Conservation (phyloP, 768 basidiomycete species). For the Postia placenta region DNA sequence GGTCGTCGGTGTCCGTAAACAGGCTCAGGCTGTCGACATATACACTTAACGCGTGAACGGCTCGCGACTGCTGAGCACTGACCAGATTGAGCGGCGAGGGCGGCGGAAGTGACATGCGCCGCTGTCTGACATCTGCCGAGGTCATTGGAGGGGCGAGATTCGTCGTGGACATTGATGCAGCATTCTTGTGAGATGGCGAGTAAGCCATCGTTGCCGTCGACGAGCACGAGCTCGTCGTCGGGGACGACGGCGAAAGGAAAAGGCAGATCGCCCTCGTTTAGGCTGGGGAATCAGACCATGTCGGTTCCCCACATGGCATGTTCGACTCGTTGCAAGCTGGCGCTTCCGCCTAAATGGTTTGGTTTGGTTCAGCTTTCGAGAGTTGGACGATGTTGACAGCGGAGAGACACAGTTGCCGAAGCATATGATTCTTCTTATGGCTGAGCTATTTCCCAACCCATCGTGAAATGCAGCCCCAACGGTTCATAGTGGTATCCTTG, state of each 20-base stretch:
- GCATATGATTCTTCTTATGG: no score
- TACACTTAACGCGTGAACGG: conserved; percentile 9
- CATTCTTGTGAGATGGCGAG: conserved; percentile 21
- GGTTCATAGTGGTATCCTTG: no score
- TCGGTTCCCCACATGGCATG: no score
- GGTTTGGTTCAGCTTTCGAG: conserved; percentile 11
- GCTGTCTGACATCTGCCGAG: conserved; percentile 19
- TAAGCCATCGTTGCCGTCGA: conserved; percentile 21
- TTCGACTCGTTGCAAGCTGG: no score
- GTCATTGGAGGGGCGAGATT: conserved; percentile 22
- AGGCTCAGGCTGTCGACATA: conserved; percentile 34
- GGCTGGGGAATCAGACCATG: no score
- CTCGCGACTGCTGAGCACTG: conserved; percentile 9
- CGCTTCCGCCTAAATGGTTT: conserved; percentile 10
- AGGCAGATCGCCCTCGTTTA: no score
- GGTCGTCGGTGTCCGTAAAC: conserved; percentile 44
- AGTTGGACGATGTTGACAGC: no score
- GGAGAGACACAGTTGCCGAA: no score
- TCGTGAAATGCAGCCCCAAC: no score
- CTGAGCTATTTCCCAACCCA: no score
- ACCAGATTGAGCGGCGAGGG: conserved; percentile 37
- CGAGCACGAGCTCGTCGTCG: conserved; percentile 20
- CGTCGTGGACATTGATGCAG: conserved; percentile 18
- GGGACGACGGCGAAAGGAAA: conserved; percentile 24
- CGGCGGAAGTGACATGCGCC: conserved; percentile 33